Evolutionary conservation across 1,284 basidiomycete species (phyloP).

Genomic region (Heliocybe sulcata): DNA sequence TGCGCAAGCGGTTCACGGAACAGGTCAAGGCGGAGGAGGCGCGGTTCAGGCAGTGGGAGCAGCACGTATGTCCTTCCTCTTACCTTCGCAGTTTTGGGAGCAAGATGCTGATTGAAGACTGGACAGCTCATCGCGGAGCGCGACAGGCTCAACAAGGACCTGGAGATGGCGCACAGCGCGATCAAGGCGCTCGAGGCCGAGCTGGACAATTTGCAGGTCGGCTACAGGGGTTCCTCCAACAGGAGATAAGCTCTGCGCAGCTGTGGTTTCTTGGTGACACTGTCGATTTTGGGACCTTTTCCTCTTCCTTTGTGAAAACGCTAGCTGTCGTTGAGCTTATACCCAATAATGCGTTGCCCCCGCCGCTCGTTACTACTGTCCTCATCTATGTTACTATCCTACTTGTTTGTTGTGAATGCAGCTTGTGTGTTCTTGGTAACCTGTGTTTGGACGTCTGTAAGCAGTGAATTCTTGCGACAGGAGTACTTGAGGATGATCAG

Average conservation of each 20-base stretch:
- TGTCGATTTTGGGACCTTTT: neutral
- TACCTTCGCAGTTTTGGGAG: neutral
- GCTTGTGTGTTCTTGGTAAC: too few species aligned
- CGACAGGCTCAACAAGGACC: slow-evolving; percentile 95
- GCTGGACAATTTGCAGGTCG: slow-evolving; percentile 83
- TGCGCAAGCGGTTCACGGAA: slow-evolving; percentile 97
- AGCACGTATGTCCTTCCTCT: slow-evolving; percentile 66
- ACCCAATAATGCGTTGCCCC: neutral
- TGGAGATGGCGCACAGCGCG: slow-evolving; percentile 85
- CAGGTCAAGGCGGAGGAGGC: slow-evolving; percentile 99
- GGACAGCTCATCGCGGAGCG: slow-evolving; percentile 88
- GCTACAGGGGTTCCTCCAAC: slow-evolving; percentile 71
- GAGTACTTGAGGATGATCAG: too few species aligned
- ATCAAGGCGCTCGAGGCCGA: slow-evolving; percentile 90
- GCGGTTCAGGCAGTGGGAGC: slow-evolving; percentile 98
- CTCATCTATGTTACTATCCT: neutral
- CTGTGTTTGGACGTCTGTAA: too few species aligned
- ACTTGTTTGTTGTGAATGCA: too few species aligned
- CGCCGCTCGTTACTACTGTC: neutral
- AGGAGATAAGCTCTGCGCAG: slow-evolving; percentile 39
- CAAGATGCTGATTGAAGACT: slow-evolving; percentile 6
- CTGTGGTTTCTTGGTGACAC: neutral
- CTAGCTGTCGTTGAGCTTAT: neutral
- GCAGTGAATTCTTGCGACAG: too few species aligned
- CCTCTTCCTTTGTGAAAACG: neutral